A percentile compares a stretch with the other conserved stretches of the same genome.
Evolutionary conservation across 2,329 filamentous ascomycete species (phyloP).

Genomic region (Hypoxylon sp.): DNA sequence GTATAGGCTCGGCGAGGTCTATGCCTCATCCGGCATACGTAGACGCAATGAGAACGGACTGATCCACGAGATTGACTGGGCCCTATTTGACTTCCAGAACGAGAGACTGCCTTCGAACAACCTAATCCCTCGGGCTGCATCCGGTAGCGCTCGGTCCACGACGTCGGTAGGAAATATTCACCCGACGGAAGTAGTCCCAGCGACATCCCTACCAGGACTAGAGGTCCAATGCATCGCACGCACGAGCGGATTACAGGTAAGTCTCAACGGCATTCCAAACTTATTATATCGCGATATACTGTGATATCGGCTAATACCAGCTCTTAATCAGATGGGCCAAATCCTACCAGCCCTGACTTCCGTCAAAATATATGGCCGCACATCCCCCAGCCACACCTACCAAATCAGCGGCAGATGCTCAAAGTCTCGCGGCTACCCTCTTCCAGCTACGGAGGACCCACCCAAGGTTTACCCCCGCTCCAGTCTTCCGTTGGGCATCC

Average conservation of each 20-base stretch:
- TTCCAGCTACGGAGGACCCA: slow-evolving; percentile 31
- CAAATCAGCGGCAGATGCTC: slow-evolving; percentile 65
- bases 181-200: slow-evolving; percentile 72
- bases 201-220: slow-evolving; percentile 76
- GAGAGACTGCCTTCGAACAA: slow-evolving; percentile 81
- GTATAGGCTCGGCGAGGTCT: slow-evolving; percentile 84
- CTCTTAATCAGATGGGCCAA: slow-evolving; percentile 70
- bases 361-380: slow-evolving; percentile 88
- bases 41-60: slow-evolving; percentile 79
- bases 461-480: slow-evolving; percentile 43
- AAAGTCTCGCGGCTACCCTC: slow-evolving; percentile 30
- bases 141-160: slow-evolving; percentile 53
- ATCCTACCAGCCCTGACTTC: slow-evolving; percentile 84
- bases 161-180: slow-evolving; percentile 57
- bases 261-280: slow-evolving; percentile 1
- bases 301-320: slow-evolving; percentile 14
- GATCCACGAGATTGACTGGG: slow-evolving; percentile 96
- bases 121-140: slow-evolving; percentile 66
- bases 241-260: slow-evolving; percentile 79
- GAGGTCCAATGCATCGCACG: slow-evolving; percentile 90
- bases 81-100: slow-evolving; percentile 83
- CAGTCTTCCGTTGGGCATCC: slow-evolving; percentile 71
- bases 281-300: not conserved
- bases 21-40: slow-evolving; percentile 90
- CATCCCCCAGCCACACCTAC: slow-evolving; percentile 81